These are phyloP conservation scores for Uronychia binucleata DNA, from an alignment of 73 alveolate species.

Conservation along the genomic window DNA sequence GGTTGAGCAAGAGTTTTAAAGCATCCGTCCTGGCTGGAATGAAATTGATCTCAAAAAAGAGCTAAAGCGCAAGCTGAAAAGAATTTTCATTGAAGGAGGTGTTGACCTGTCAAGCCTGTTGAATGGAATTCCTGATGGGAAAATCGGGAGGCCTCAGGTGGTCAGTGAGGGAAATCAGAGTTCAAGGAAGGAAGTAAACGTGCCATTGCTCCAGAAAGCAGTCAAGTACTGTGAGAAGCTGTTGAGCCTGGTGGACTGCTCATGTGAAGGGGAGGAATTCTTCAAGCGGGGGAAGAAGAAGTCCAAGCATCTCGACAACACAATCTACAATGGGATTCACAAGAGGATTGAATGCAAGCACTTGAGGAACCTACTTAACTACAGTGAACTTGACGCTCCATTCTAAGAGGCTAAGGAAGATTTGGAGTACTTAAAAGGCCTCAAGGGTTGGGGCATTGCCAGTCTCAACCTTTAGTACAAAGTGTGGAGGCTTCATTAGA, in stretches of 20 bases:
- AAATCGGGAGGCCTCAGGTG: background rate
- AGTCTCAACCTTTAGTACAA: conserved; percentile 19
- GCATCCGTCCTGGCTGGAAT: background rate
- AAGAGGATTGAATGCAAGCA: background rate
- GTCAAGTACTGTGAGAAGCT: background rate
- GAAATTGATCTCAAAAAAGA: background rate
- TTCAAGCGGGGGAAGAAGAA: background rate
- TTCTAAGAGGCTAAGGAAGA: background rate
- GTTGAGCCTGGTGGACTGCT: background rate
- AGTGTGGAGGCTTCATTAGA: conserved; percentile 32
- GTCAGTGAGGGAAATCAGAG: background rate
- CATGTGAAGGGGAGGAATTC: conserved; percentile 15
- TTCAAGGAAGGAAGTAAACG: background rate
- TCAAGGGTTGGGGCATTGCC: conserved; percentile 54
- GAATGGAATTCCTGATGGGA: too few relatives aligned
- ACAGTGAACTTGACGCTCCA: conserved; percentile 2
- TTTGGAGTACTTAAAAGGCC: background rate
- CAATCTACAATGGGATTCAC: background rate
- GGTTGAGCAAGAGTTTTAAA: conserved; percentile 1
- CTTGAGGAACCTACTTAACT: background rate
- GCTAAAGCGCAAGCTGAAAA: conserved; percentile 30
- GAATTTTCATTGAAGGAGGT: conserved; percentile 1
- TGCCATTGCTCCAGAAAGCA: conserved; percentile 2
- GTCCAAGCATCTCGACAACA: background rate
- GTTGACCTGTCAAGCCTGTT: too few relatives aligned